Base-by-base conservation (phyloP, 1,284 basidiomycete genomes). In the Microbotryum intermedium region DNA sequence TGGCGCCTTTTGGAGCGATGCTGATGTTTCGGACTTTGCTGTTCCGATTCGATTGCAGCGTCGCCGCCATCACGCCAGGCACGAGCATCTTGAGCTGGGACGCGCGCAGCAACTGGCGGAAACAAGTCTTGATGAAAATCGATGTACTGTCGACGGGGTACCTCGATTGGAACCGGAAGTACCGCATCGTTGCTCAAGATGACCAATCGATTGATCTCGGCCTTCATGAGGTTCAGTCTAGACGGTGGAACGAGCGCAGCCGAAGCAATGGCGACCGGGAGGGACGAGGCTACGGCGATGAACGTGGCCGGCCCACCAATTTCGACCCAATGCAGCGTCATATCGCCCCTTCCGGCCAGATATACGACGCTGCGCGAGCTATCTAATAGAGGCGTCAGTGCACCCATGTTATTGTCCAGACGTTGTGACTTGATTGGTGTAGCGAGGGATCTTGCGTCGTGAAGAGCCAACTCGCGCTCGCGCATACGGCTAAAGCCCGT, bases 71-170 rank as follows among this genome's bases (percentile, higher is more conserved):
- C 10, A 16, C 34, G 34, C 34, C 34, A 39, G 13, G 34, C 34
- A 16, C 13, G 13, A 39, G 34, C 34, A 39, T 39, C 34, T 11
- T 39, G 34, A 16, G 34, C 34, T 39, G 34, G 34, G 10, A 39
- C 34, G 34, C 61, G 50, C 7, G 46, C 25, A 2, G 28, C 5
- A 9, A 74, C 65, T 10, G 74, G 72, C 11, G 78, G 78, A 55
- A 72, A 77, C 26, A 78, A 66, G 50, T 78, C 77, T 3, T 67
- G 65, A 54, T 77, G 75, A 54, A 74, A 79, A 60, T 79, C 78
- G 49, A 79, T 72, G 50, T 78, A 72, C 57, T 76, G 76, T 53
- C 77, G 63, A 47, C 76, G 69, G 1, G 78, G 78, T 0, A 78
- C 75, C 53, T 69, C 70, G 53, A 78, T 68, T 0, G 70, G 62